Conservation (phyloP, 1,139 yeast species). For the Sugiyamaella castrensis region DNA sequence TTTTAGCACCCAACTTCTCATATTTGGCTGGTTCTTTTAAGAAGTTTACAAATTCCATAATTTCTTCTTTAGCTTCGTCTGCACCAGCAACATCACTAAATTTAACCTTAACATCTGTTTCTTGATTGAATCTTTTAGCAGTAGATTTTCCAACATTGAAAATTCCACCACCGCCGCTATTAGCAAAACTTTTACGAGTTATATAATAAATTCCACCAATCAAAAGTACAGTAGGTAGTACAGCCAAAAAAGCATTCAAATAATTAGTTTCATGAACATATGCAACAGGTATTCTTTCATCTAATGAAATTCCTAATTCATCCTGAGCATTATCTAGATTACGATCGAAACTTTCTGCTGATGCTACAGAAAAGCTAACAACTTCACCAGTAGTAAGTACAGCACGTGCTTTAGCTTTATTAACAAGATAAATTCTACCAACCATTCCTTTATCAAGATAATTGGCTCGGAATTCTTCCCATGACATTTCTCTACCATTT, state of each 20-base stretch:
- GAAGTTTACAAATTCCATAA: slow-evolving; percentile 94
- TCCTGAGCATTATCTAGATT: slow-evolving; percentile 77
- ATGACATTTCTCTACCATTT: slow-evolving; percentile 47
- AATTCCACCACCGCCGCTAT: slow-evolving; percentile 38
- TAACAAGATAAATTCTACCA: slow-evolving; percentile 68
- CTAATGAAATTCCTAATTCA: slow-evolving; percentile 59
- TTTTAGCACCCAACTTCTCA: slow-evolving; percentile 89
- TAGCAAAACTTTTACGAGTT: slow-evolving; percentile 53
- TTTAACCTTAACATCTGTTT: slow-evolving; percentile 79
- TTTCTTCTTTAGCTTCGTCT: slow-evolving; percentile 94
- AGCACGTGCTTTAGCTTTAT: slow-evolving; percentile 68
- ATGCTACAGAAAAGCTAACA: slow-evolving; percentile 72
- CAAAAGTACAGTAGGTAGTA: slow-evolving; percentile 78
- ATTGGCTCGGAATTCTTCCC: slow-evolving; percentile 84
- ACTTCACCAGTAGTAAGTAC: slow-evolving; percentile 30
- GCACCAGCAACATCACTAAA: slow-evolving; percentile 97
- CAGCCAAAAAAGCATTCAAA: slow-evolving; percentile 57
- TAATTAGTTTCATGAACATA: slow-evolving; percentile 61
- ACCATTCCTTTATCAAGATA: slow-evolving; percentile 85
- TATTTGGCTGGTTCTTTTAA: slow-evolving; percentile 88
- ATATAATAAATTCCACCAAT: slow-evolving; percentile 83
- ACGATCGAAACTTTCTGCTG: slow-evolving; percentile 83
- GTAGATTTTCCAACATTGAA: slow-evolving; percentile 67
- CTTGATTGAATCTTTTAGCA: slow-evolving; percentile 89
- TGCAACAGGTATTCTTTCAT: slow-evolving; percentile 75